These are phyloP conservation scores for Catharanthus roseus DNA, from an alignment of 257 asterid genomes.

Conservation along the genomic window DNA sequence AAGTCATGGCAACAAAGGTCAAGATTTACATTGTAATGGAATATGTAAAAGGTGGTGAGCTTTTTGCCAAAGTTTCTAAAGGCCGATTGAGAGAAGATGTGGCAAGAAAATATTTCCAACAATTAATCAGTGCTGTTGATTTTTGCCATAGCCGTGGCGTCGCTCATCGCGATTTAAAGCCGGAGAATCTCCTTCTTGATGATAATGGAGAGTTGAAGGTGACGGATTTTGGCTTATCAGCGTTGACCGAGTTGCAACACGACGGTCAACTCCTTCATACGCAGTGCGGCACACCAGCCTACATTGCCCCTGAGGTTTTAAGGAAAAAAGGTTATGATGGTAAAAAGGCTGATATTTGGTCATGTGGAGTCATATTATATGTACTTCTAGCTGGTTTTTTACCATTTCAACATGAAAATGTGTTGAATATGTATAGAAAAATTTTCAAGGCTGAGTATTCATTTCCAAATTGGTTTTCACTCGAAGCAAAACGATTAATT, in stretches of 20 bases:
- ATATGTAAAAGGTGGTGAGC: conserved; percentile 59
- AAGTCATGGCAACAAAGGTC: conserved; percentile 53
- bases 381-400: conserved; percentile 53
- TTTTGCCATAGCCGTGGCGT: conserved; percentile 35
- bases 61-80: conserved; percentile 39
- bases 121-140: conserved; percentile 42
- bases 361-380: conserved; percentile 56
- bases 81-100: conserved; percentile 40
- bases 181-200: conserved; percentile 60
- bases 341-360: conserved; percentile 20
- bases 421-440: conserved; percentile 37
- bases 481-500: conserved; percentile 36
- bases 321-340: conserved; percentile 47
- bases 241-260: conserved; percentile 35
- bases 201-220: conserved; percentile 47
- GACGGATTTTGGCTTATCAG: conserved; percentile 60
- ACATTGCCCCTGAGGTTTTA: conserved; percentile 56
- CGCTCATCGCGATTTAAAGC: conserved; percentile 34
- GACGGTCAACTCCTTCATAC: conserved; percentile 45
- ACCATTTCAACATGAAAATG: conserved; percentile 45
- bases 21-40: conserved; percentile 57
- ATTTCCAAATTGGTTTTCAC: conserved; percentile 48
- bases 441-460: conserved; percentile 38
- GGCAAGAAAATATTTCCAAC: conserved; percentile 52
- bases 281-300: conserved; percentile 58